These are phyloP conservation scores for Nothophoma quercina DNA, from an alignment of 2,329 filamentous ascomycete genomes.

Conservation along the genomic window DNA sequence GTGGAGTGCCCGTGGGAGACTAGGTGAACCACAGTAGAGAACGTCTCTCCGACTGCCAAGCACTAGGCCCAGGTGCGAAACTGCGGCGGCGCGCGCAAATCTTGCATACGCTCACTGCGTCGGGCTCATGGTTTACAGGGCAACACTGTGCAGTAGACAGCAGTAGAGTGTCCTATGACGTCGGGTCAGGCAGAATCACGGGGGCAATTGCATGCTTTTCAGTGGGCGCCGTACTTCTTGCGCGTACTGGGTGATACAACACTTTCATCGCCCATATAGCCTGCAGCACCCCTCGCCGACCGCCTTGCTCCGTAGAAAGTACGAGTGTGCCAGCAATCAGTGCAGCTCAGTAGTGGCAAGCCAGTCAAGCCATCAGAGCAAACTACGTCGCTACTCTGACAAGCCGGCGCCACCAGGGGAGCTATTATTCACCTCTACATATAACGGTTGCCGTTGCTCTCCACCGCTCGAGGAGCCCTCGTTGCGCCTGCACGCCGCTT, in stretches of 20 bases:
- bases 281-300: slow-evolving; percentile 21
- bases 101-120: slow-evolving; percentile 12
- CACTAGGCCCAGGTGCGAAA: slow-evolving; percentile 17
- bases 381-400: slow-evolving; percentile 5
- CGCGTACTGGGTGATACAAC: slow-evolving; percentile 21
- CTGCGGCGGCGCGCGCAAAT: slow-evolving; percentile 8
- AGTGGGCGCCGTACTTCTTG: slow-evolving; percentile 15
- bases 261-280: slow-evolving; percentile 15
- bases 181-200: slow-evolving; percentile 17
- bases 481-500: slow-evolving; percentile 25
- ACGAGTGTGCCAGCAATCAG: slow-evolving; percentile 12
- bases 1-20: slow-evolving; percentile 35
- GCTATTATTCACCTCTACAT: slow-evolving; percentile 25
- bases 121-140: slow-evolving; percentile 5
- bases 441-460: slow-evolving; percentile 25
- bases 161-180: slow-evolving; percentile 20
- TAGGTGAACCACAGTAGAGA: slow-evolving; percentile 21
- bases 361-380: neutral
- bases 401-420: slow-evolving; percentile 13
- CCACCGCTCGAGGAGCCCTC: slow-evolving; percentile 22
- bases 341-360: slow-evolving; percentile 4
- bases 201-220: slow-evolving; percentile 24
- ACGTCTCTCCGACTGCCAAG: slow-evolving; percentile 18
- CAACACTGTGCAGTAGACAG: slow-evolving; percentile 5
- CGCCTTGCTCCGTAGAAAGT: slow-evolving; percentile 23